phyloP scores from a whole-genome alignment of 495 filamentous ascomycete genomes.

The Penicillium verhagenii region DNA sequence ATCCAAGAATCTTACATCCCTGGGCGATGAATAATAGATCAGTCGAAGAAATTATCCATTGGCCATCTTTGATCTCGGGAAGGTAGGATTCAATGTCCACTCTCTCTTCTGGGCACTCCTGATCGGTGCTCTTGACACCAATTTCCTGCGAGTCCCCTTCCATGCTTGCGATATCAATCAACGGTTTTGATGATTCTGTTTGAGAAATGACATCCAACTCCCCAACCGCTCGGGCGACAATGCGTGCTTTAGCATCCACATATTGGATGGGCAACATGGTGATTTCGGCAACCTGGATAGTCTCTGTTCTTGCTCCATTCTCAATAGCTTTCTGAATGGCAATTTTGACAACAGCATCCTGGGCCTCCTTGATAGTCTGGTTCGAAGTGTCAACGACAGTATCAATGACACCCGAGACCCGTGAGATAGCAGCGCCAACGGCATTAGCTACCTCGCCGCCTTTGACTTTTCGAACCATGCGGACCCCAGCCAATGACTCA shows the following conservation, averaged over 20 bases:
- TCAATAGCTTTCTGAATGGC: slow-evolving; percentile 38
- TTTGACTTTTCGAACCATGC: slow-evolving; percentile 14
- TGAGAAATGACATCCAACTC: slow-evolving; percentile 20
- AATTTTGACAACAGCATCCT: slow-evolving; percentile 33
- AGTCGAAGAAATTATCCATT: slow-evolving; percentile 54
- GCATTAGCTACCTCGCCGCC: slow-evolving; percentile 53
- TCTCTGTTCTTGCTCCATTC: slow-evolving; percentile 34
- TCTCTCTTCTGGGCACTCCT: background rate
- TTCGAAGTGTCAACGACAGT: slow-evolving; percentile 41
- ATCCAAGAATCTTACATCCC: slow-evolving; percentile 62
- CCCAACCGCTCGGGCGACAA: slow-evolving; percentile 35
- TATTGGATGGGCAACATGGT: slow-evolving; percentile 37
- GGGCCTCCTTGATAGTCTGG: slow-evolving; percentile 31
- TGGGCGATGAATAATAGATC: slow-evolving; percentile 58
- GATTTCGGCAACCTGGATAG: slow-evolving; percentile 33
- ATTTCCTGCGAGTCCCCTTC: background rate
- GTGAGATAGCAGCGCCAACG: slow-evolving; percentile 54
- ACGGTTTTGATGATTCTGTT: background rate
- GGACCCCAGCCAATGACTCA: slow-evolving; percentile 18
- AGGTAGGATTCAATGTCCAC: slow-evolving; percentile 14
- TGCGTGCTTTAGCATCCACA: slow-evolving; percentile 33
- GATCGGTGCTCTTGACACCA: background rate
- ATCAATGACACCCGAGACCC: slow-evolving; percentile 32
- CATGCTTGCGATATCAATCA: background rate
- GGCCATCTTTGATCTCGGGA: slow-evolving; percentile 11